A percentile compares a stretch with the other conserved stretches of the same genome.
Conservation (phyloP, 208 protist genomes). For the Leptomonas seymouri region DNA sequence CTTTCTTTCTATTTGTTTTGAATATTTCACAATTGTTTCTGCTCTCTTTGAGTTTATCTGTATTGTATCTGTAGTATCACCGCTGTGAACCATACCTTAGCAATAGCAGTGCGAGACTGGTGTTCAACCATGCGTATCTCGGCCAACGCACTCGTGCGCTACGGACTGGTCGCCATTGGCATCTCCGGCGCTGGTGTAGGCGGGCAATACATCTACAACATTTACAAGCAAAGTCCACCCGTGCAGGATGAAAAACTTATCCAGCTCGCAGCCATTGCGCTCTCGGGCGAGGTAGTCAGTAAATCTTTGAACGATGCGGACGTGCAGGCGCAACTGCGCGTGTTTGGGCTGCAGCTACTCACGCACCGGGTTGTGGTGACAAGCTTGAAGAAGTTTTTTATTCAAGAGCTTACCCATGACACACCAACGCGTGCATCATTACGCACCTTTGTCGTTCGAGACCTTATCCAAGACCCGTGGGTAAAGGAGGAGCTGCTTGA, state of each 20-base stretch:
- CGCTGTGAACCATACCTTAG: too few relatives aligned
- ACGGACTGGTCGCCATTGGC: conserved; percentile 47
- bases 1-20: too few relatives aligned
- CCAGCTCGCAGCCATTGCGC: conserved; percentile 68
- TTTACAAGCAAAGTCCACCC: conserved; percentile 23
- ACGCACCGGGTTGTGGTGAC: conserved; percentile 47
- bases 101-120: too few relatives aligned
- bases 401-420: conserved; percentile 60
- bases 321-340: conserved; percentile 50
- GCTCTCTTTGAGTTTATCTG: too few relatives aligned
- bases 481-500: conserved; percentile 84
- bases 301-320: conserved; percentile 55
- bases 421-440: conserved; percentile 48
- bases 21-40: too few relatives aligned
- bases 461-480: conserved; percentile 79
- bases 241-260: conserved; percentile 62
- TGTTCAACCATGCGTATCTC: conserved; percentile 12
- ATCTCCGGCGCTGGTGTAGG: conserved; percentile 46
- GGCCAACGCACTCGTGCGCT: conserved; percentile 39
- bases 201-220: conserved; percentile 48
- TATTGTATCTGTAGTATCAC: too few relatives aligned
- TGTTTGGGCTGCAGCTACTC: conserved; percentile 63
- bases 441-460: conserved; percentile 68
- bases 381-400: conserved; percentile 62
- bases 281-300: conserved; percentile 75